Evolutionary conservation across 108 stramenopile genomes (phyloP).

Genomic region (Nitzschia inconspicua): DNA sequence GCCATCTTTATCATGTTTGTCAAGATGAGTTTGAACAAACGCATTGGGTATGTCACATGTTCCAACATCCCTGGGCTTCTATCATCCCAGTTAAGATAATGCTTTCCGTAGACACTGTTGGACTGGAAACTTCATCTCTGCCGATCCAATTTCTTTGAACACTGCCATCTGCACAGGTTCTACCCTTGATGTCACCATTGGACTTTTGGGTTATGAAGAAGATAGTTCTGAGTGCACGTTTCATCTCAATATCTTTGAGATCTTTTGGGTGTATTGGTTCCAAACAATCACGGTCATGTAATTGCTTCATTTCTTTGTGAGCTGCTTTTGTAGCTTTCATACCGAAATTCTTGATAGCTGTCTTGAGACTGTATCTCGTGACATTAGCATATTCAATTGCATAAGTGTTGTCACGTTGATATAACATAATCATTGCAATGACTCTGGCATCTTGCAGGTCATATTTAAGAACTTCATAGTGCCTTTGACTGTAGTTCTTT

Average conservation of each 20-base stretch:
- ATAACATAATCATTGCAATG: too few relatives aligned
- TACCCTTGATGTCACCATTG: constrained; percentile 23
- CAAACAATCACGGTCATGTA: too few relatives aligned
- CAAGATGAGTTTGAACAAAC: constrained; percentile 29
- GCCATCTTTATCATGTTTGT: too few relatives aligned
- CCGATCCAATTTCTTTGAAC: neutral
- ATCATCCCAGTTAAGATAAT: constrained; percentile 10
- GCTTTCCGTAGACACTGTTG: constrained; percentile 22
- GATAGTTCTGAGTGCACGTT: too few relatives aligned
- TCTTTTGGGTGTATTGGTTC: too few relatives aligned
- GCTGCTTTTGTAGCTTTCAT: constrained; percentile 25
- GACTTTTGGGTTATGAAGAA: too few relatives aligned
- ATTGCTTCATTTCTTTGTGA: constrained; percentile 37
- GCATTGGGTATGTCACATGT: constrained; percentile 27
- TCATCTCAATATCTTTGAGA: too few relatives aligned
- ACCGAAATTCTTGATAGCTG: constrained; percentile 34
- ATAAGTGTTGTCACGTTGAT: too few relatives aligned
- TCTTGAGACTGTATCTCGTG: neutral
- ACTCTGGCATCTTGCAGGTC: too few relatives aligned
- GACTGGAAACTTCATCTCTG: constrained; percentile 28
- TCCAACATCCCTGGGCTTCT: constrained; percentile 32
- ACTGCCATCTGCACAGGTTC: constrained; percentile 34
- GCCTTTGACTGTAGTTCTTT: too few relatives aligned
- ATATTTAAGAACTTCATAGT: too few relatives aligned
- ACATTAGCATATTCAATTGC: too few relatives aligned